These are phyloP conservation scores for Leucaena leucocephala DNA, from an alignment of 306 rosid species.

Conservation along the genomic window DNA sequence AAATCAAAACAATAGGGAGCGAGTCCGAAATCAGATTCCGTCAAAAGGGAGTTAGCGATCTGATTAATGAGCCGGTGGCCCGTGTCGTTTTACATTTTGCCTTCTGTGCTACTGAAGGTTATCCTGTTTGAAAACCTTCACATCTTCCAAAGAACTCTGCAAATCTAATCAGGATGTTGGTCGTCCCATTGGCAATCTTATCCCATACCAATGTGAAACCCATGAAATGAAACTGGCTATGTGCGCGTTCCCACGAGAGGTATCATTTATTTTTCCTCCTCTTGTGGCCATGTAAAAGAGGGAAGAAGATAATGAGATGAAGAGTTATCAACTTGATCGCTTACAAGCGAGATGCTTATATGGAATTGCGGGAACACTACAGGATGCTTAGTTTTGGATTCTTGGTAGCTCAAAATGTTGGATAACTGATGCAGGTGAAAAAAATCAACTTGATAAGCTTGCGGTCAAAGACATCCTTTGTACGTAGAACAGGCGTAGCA, in stretches of 20 bases:
- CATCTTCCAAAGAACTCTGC: slow-evolving; percentile 28
- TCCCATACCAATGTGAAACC: slow-evolving; percentile 33
- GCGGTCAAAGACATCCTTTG: neutral
- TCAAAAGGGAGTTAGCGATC: slow-evolving; percentile 33
- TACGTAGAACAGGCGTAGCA: neutral
- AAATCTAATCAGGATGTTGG: slow-evolving; percentile 37
- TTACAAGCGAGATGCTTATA: neutral
- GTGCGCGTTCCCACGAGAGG: slow-evolving; percentile 20
- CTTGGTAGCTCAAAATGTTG: neutral
- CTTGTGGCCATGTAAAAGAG: neutral
- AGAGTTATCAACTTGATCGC: neutral
- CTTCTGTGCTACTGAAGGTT: slow-evolving; percentile 33
- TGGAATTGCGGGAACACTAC: neutral
- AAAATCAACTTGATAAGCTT: neutral
- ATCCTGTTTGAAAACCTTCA: slow-evolving; percentile 35
- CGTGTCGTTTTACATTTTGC: slow-evolving; percentile 26
- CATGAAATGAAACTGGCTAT: slow-evolving; percentile 30
- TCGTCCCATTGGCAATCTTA: slow-evolving; percentile 38
- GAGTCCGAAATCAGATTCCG: slow-evolving; percentile 44
- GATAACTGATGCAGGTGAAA: neutral
- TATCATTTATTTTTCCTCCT: neutral
- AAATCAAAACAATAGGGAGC: slow-evolving; percentile 35
- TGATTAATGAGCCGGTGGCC: slow-evolving; percentile 32
- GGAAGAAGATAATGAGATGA: neutral
- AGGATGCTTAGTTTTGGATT: neutral